phyloP scores from a whole-genome alignment of 202 grass and related monocot genomes.

The Saccharum hybrid region DNA sequence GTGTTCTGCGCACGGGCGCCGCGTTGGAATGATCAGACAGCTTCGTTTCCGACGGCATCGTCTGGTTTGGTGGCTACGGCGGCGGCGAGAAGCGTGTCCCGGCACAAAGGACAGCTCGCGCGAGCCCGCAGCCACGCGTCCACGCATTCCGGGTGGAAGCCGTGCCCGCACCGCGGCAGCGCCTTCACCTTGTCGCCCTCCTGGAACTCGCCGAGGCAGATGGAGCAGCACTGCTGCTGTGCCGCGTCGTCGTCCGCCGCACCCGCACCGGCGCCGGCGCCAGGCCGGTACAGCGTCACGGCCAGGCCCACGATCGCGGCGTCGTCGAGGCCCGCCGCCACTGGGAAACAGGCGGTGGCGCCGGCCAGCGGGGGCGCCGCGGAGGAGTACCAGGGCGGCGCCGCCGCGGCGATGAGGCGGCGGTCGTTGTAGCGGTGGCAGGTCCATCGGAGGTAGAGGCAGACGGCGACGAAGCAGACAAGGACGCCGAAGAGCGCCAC shows the following conservation, averaged over 20 bases:
- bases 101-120: slow-evolving; percentile 72
- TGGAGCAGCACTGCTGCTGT: slow-evolving; percentile 60
- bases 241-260: slow-evolving; percentile 5
- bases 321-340: slow-evolving; percentile 50
- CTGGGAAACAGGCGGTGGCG: neutral
- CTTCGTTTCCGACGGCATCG: slow-evolving; percentile 32
- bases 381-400: too few species aligned
- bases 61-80: neutral
- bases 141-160: slow-evolving; percentile 80
- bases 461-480: slow-evolving; percentile 57
- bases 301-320: slow-evolving; percentile 50
- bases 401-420: neutral
- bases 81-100: slow-evolving; percentile 36
- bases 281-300: slow-evolving; percentile 45
- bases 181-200: slow-evolving; percentile 69
- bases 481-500: slow-evolving; percentile 50
- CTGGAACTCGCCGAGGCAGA: slow-evolving; percentile 65
- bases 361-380: neutral
- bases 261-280: neutral
- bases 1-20: neutral
- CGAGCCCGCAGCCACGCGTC: slow-evolving; percentile 69
- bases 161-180: slow-evolving; percentile 64
- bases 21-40: slow-evolving; percentile 35
- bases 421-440: slow-evolving; percentile 45
- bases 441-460: slow-evolving; percentile 68